phyloP scores from a whole-genome alignment of 106 monocot genomes.

The Chionographis japonica region DNA sequence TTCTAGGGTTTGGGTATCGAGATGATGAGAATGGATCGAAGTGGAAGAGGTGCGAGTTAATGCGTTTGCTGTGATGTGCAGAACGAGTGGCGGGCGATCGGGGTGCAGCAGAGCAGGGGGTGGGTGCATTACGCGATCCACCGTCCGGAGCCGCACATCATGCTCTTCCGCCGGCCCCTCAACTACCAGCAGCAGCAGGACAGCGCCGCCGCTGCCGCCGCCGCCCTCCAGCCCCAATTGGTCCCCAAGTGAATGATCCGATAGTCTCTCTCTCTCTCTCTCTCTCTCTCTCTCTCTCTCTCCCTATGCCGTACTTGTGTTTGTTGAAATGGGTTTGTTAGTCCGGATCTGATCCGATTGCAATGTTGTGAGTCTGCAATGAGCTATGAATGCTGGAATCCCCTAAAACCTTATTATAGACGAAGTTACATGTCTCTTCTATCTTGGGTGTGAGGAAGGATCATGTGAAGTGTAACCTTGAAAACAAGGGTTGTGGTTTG shows the following conservation, averaged over 20 bases:
- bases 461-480: too few species aligned
- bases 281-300: too few species aligned
- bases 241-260: neutral
- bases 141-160: constrained; percentile 54
- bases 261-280: neutral
- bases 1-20: too few species aligned
- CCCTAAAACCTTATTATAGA: too few species aligned
- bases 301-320: neutral
- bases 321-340: neutral
- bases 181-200: constrained; percentile 41
- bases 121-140: constrained; percentile 56
- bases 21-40: too few species aligned
- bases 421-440: too few species aligned
- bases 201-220: constrained; percentile 5
- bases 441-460: too few species aligned
- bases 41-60: too few species aligned
- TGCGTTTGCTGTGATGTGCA: neutral
- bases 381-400: too few species aligned
- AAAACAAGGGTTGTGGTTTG: too few species aligned
- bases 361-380: too few species aligned
- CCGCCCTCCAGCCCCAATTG: neutral
- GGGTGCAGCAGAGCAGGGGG: constrained; percentile 48
- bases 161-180: constrained; percentile 44
- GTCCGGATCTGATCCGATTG: too few species aligned
- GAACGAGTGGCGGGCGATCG: constrained; percentile 51